These are phyloP conservation scores for Fusarium oxysporum DNA, from an alignment of 2,329 filamentous ascomycete genomes.

Conservation along the genomic window DNA sequence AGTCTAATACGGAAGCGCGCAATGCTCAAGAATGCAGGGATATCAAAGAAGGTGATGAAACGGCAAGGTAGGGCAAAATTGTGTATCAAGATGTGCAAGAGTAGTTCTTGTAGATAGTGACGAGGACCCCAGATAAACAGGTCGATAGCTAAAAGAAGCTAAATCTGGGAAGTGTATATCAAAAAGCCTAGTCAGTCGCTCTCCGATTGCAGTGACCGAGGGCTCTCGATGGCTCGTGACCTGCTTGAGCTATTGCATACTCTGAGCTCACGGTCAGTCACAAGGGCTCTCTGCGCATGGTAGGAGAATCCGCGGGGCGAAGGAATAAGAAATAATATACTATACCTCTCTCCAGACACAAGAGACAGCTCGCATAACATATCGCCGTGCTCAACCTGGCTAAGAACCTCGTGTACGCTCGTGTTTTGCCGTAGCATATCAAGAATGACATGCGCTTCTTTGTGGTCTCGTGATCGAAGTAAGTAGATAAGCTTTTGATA, in stretches of 20 bases:
- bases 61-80: neutral
- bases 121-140: too few species aligned
- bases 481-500: constrained; percentile 1
- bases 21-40: neutral
- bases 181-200: neutral
- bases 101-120: neutral
- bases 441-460: constrained; percentile 6
- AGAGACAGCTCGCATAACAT: constrained; percentile 6
- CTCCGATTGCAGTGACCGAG: neutral
- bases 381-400: constrained; percentile 22
- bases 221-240: too few species aligned
- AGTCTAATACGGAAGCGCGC: neutral
- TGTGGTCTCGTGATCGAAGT: neutral
- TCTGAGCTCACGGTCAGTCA: neutral
- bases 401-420: neutral
- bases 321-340: too few species aligned
- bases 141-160: too few species aligned
- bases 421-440: constrained; percentile 2
- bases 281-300: neutral
- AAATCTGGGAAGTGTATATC: neutral
- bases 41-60: neutral
- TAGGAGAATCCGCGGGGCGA: accelerated
- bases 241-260: neutral
- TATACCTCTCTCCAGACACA: neutral
- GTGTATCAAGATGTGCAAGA: neutral